Percentiles rank a stretch among this genome's conserved stretches.
Conservation (phyloP, 2,329 filamentous ascomycete species). For the Colletotrichum sp. region DNA sequence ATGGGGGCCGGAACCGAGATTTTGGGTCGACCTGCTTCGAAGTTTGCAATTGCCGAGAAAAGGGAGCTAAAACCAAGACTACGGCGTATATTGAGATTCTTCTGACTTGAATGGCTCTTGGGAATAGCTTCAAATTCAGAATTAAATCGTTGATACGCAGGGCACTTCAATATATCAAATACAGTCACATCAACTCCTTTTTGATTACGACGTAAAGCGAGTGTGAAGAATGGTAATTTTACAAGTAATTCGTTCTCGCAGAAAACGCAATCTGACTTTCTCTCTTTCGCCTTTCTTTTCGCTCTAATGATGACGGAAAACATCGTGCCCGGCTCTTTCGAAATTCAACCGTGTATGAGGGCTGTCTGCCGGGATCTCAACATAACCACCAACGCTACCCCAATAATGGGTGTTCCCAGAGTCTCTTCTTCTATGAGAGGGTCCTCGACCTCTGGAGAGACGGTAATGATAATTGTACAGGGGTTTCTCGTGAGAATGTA, state of each 20-base stretch:
- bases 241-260: slow-evolving; percentile 24
- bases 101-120: background rate
- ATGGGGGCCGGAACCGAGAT: background rate
- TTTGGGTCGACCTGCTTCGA: background rate
- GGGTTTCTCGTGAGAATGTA: slow-evolving; percentile 22
- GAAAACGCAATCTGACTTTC: background rate
- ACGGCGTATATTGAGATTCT: background rate
- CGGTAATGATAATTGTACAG: slow-evolving; percentile 38
- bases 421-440: background rate
- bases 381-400: background rate
- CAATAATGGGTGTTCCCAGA: background rate
- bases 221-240: slow-evolving; percentile 33
- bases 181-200: slow-evolving; percentile 12
- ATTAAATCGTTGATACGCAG: background rate
- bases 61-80: background rate
- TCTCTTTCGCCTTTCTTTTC: background rate
- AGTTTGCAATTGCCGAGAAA: background rate
- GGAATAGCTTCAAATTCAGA: background rate
- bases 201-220: slow-evolving; percentile 21
- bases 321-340: background rate
- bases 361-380: background rate
- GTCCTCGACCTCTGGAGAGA: slow-evolving; percentile 24
- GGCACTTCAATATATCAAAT: background rate
- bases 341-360: background rate
- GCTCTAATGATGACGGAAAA: background rate